phyloP scores from a whole-genome alignment of 75 land plant genomes.

The Adiantum capillusveneris region DNA sequence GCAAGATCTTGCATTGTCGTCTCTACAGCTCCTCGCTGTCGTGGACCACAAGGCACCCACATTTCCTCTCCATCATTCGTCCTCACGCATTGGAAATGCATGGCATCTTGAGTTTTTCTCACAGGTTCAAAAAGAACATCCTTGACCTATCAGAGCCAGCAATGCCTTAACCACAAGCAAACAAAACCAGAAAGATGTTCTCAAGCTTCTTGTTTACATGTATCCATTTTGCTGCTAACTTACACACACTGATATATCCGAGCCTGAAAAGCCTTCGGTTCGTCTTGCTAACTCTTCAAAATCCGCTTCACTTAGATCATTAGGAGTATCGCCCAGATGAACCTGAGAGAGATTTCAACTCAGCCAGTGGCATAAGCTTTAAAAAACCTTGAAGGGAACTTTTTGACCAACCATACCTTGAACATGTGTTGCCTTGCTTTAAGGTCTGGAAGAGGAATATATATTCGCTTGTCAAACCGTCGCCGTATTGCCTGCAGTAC shows the following conservation, averaged over 20 bases:
- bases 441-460: slow-evolving; percentile 93
- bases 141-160: slow-evolving; percentile 49
- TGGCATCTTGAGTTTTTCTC: slow-evolving; percentile 97
- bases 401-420: slow-evolving; percentile 47
- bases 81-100: slow-evolving; percentile 57
- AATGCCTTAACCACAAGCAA: neutral
- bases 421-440: slow-evolving; percentile 99
- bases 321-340: slow-evolving; percentile 93
- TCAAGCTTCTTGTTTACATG: neutral
- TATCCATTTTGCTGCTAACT: slow-evolving; percentile 19
- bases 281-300: slow-evolving; percentile 77
- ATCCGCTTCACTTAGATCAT: slow-evolving; percentile 79
- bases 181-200: neutral
- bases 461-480: slow-evolving; percentile 96
- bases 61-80: slow-evolving; percentile 47
- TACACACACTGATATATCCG: slow-evolving; percentile 95
- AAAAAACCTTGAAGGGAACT: too few relatives aligned
- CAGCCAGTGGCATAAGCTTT: too few relatives aligned
- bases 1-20: slow-evolving; percentile 95
- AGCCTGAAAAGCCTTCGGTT: slow-evolving; percentile 94
- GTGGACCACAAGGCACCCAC: slow-evolving; percentile 97
- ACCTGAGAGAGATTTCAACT: slow-evolving; percentile 68
- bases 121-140: slow-evolving; percentile 98
- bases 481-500: slow-evolving; percentile 68
- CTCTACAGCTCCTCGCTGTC: slow-evolving; percentile 74